Evolutionary conservation across 202 grass and related monocot species (phyloP).

Genomic region (Dendrocalamus latiflorus): DNA sequence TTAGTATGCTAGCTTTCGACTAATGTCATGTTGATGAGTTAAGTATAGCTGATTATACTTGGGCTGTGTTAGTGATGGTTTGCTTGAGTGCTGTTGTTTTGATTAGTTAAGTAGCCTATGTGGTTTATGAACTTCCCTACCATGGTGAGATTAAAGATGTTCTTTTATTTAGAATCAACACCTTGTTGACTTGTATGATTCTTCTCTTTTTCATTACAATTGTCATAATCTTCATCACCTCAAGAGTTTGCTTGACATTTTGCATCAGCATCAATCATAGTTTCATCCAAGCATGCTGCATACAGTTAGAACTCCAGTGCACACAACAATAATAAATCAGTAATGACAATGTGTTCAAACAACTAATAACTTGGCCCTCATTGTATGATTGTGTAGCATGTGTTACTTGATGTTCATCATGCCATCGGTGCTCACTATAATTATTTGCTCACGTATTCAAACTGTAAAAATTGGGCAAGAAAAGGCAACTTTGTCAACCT

Average conservation of each 20-base stretch:
- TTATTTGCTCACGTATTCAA: background rate
- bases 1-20: background rate
- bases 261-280: background rate
- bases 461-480: background rate
- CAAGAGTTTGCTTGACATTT: background rate
- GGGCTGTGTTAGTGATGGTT: background rate
- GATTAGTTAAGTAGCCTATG: background rate
- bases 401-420: background rate
- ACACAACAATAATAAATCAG: background rate
- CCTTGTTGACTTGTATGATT: background rate
- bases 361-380: background rate
- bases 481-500: slow-evolving; percentile 1
- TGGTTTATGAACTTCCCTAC: background rate
- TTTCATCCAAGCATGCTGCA: background rate
- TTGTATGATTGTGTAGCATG: background rate
- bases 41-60: background rate
- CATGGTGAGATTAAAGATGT: background rate
- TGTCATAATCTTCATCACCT: background rate
- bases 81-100: background rate
- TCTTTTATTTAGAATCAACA: background rate
- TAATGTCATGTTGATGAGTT: background rate
- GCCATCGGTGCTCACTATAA: background rate
- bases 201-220: background rate
- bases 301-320: background rate
- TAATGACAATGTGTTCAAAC: background rate